Conservation (phyloP, 2,329 filamentous ascomycete genomes). For the Ophiostoma australiae region DNA sequence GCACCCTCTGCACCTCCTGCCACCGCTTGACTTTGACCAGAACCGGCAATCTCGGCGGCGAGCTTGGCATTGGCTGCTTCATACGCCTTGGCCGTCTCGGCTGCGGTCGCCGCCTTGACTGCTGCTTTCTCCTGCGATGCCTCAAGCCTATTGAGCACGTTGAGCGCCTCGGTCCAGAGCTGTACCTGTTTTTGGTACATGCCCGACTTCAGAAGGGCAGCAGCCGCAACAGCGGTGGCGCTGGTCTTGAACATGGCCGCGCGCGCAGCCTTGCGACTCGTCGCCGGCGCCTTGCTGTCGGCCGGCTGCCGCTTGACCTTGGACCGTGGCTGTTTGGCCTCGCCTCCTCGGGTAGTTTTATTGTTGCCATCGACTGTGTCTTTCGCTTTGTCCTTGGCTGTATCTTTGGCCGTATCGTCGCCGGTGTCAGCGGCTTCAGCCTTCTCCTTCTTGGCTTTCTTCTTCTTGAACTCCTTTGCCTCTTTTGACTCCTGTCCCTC, state of each 20-base stretch:
- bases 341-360: not conserved
- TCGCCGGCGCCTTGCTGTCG: not conserved
- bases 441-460: not conserved
- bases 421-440: not conserved
- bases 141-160: slow-evolving; percentile 30
- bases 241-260: slow-evolving; percentile 12
- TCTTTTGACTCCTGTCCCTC: too few relatives aligned
- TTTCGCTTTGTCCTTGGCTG: not conserved
- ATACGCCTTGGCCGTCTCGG: not conserved
- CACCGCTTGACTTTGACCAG: not conserved
- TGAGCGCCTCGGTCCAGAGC: slow-evolving; percentile 32
- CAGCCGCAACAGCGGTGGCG: not conserved
- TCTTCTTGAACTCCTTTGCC: not conserved
- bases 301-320: not conserved
- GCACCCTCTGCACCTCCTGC: not conserved
- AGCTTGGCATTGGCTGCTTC: slow-evolving; percentile 8
- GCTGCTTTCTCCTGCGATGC: slow-evolving; percentile 22
- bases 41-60: not conserved
- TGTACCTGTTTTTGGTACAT: slow-evolving; percentile 24
- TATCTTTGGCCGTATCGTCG: not conserved
- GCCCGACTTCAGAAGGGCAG: slow-evolving; percentile 10
- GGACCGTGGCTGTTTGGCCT: not conserved
- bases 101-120: slow-evolving; percentile 16
- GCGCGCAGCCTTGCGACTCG: slow-evolving; percentile 15
- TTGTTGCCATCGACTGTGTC: not conserved